phyloP scores from a whole-genome alignment of 345 rosid species.

The Populus nigra region DNA sequence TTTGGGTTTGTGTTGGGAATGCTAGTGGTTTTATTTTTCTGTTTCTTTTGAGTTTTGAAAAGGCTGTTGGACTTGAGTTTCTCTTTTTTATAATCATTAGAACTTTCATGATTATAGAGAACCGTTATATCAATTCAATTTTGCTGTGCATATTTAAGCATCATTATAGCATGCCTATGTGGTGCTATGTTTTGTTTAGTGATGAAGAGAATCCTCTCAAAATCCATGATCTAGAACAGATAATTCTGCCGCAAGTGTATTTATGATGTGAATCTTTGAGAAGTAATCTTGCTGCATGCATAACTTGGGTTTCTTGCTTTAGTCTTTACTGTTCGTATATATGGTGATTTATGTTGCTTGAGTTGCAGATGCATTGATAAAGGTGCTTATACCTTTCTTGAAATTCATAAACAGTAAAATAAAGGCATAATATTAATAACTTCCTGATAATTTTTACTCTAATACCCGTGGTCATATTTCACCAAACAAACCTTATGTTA shows the following conservation, averaged over 20 bases:
- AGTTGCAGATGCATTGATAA: not conserved
- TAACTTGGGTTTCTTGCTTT: not conserved
- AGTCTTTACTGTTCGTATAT: not conserved
- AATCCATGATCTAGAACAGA: not conserved
- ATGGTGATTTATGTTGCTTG: not conserved
- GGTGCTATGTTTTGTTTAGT: not conserved
- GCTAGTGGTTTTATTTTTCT: not conserved
- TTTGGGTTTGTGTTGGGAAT: not conserved
- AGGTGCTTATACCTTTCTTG: not conserved
- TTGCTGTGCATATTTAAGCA: not conserved
- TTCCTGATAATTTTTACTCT: not conserved
- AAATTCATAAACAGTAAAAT: not conserved
- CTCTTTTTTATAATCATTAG: not conserved
- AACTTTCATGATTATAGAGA: not conserved
- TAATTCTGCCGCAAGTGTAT: not conserved
- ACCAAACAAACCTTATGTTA: not conserved
- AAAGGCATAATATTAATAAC: not conserved
- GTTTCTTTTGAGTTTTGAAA: not conserved
- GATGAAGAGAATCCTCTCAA: not conserved
- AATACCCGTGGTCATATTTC: not conserved
- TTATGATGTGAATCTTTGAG: not conserved
- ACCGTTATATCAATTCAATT: not conserved
- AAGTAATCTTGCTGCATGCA: not conserved
- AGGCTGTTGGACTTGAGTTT: not conserved
- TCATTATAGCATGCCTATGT: not conserved